Conservation (phyloP, 2,329 filamentous ascomycete genomes). For the Aureobasidium sp. region DNA sequence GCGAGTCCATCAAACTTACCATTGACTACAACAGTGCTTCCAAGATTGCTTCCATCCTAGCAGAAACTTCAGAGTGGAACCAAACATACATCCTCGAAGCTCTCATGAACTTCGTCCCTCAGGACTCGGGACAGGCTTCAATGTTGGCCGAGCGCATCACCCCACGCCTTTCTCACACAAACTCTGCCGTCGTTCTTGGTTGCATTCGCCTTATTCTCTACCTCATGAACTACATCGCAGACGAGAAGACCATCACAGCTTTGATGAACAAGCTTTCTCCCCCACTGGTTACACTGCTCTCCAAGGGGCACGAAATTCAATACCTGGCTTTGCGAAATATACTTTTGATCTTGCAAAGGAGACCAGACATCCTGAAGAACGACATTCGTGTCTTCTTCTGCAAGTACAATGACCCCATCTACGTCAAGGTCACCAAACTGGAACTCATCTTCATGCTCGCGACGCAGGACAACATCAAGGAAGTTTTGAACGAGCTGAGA, state of each 20-base stretch:
- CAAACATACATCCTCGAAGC: constrained; percentile 98
- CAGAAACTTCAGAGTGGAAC: constrained; percentile 99
- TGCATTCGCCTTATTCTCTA: constrained; percentile 96
- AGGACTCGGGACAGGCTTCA: constrained; percentile 79
- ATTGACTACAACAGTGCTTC: constrained; percentile 97
- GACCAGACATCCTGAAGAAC: constrained; percentile 88
- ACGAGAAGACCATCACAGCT: constrained; percentile 77
- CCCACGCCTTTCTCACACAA: constrained; percentile 92
- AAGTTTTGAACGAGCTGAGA: constrained; percentile 85
- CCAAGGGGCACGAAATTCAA: constrained; percentile 97
- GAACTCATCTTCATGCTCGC: constrained; percentile 99
- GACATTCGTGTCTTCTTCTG: constrained; percentile 99
- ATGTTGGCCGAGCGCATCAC: constrained; percentile 88
- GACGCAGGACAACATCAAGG: constrained; percentile 87
- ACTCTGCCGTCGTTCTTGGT: constrained; percentile 91
- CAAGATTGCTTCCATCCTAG: constrained; percentile 92
- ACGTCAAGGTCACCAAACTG: constrained; percentile 97
- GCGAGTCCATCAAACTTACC: constrained; percentile 93
- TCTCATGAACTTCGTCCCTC: constrained; percentile 93
- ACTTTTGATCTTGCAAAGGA: constrained; percentile 81
- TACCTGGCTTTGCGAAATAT: constrained; percentile 93
- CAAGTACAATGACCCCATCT: constrained; percentile 99
- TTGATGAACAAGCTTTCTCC: constrained; percentile 91
- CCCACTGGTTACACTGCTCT: constrained; percentile 85
- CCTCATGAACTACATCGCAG: constrained; percentile 96